phyloP scores from a whole-genome alignment of 805 yeast species.

The Kuraishia piskuri region DNA sequence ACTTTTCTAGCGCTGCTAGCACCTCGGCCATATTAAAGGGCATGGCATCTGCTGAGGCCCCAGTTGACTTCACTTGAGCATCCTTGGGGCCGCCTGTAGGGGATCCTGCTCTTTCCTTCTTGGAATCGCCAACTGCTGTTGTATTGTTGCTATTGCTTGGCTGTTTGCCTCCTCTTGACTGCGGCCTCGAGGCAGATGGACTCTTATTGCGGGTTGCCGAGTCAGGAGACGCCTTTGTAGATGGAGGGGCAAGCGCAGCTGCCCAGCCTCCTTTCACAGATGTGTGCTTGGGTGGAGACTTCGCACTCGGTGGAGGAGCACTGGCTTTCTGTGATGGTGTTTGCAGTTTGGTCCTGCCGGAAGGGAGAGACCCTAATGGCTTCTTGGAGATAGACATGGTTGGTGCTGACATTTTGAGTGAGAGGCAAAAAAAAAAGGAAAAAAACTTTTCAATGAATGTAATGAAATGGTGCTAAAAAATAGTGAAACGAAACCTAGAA shows the following conservation, averaged over 20 bases:
- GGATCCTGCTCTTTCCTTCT: background rate
- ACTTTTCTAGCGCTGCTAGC: background rate
- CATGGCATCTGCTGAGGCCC: too few relatives aligned
- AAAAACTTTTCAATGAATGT: background rate
- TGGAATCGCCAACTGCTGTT: background rate
- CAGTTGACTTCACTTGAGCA: too few relatives aligned
- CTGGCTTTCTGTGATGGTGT: background rate
- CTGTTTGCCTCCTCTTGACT: background rate
- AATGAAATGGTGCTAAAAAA: too few relatives aligned
- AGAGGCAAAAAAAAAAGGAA: background rate
- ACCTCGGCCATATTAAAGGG: background rate
- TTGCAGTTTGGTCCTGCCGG: background rate
- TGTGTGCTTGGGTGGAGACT: background rate
- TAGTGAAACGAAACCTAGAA: too few relatives aligned
- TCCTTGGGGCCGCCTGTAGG: background rate
- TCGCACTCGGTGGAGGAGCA: too few relatives aligned
- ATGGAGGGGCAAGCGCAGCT: background rate
- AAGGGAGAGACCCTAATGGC: background rate
- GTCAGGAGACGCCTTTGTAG: background rate
- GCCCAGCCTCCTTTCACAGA: background rate
- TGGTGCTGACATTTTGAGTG: background rate
- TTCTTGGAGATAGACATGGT: background rate
- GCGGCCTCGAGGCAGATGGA: background rate
- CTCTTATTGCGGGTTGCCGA: background rate
- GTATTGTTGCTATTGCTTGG: too few relatives aligned